Evolutionary conservation across 148 eudicot species (phyloP), one percentile per base, ranked within the genome.

Genomic region (Rhododendron ovatum): DNA sequence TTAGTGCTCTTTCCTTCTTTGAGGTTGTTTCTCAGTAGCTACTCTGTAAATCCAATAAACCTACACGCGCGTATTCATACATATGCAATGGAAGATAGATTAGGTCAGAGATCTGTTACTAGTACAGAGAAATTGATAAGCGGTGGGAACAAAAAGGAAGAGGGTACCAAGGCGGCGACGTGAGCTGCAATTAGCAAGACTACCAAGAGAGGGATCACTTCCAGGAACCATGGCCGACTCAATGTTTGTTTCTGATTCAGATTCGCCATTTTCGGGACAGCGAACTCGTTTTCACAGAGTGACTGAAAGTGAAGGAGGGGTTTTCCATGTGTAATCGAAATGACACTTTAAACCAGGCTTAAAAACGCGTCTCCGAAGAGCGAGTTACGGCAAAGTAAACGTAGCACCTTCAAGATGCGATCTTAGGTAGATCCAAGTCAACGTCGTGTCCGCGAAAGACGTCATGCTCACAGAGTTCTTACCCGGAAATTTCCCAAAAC

Each of bases 11-110:
- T 94, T 94, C 41, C 88, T 89, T 73, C 94, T 91, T 28, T 84
- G 81, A 7, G 91, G 89, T 57, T 90, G 95, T 86, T 91, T 92
- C 88, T 92, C 94, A 51, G 94, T 92, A 35, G 96, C 95, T 87
- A 94, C 67, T 91, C 90, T 89, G 90, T 92, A 94, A 59, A 94
- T 94, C 96, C 96, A 94, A 82, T 94, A 94, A 0, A 90, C 91
- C 94, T 93, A 77, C 77, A 80, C 5, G 50, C 14, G 33, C 9
- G 51, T 1, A 26, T 6, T 47, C 43, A 55, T 5, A 11, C 13
- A 63, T 6, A 76, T 11, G 39, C 37, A 74, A 53, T 57, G 13
- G 53, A 35, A 24, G 26, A 63, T 13, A 28, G 6, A 63, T 26
- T 39, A 4, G 50, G 0, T 18, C 20, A n/a, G 43, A 77, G 18